phyloP scores from a whole-genome alignment of 306 rosid genomes.

The Gillenia trifoliata region DNA sequence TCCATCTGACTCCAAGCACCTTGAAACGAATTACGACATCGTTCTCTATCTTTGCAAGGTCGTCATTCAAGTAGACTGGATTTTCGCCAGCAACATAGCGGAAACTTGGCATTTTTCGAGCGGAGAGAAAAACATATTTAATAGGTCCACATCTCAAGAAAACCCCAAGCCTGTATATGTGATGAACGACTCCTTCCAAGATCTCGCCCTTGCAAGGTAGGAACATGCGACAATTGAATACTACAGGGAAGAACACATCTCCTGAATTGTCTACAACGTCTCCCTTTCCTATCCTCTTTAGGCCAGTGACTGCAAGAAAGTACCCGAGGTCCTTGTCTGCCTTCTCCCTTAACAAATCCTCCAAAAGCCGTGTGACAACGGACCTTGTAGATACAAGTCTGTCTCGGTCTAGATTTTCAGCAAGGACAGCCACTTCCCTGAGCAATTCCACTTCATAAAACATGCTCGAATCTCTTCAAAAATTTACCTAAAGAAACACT shows the following conservation, averaged over 20 bases:
- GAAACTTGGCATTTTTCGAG: conserved; percentile 38
- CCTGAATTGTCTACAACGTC: conserved; percentile 8
- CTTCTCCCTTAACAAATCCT: conserved; percentile 33
- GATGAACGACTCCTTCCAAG: conserved; percentile 37
- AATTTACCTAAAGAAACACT: background rate
- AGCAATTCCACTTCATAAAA: conserved; percentile 32
- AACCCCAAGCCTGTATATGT: conserved; percentile 22
- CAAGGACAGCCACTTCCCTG: conserved; percentile 23
- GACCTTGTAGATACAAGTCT: conserved; percentile 7
- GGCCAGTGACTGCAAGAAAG: conserved; percentile 39
- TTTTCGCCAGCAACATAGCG: conserved; percentile 13
- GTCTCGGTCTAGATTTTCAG: conserved; percentile 19
- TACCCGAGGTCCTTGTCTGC: conserved; percentile 35
- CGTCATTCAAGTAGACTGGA: conserved; percentile 24
- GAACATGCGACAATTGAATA: conserved; percentile 39
- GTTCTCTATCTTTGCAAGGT: conserved; percentile 27
- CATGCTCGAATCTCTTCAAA: conserved; percentile 28
- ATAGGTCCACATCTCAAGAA: conserved; percentile 46
- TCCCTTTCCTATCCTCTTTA: conserved; percentile 31
- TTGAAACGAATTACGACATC: conserved; percentile 29
- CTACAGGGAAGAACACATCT: conserved; percentile 26
- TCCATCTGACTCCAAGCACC: conserved; percentile 39
- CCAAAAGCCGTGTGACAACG: conserved; percentile 29
- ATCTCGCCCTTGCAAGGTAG: conserved; percentile 35
- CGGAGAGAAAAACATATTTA: conserved; percentile 29